These are phyloP conservation scores for Quercus lobata DNA, from an alignment of 331 rosid species.

Conservation along the genomic window DNA sequence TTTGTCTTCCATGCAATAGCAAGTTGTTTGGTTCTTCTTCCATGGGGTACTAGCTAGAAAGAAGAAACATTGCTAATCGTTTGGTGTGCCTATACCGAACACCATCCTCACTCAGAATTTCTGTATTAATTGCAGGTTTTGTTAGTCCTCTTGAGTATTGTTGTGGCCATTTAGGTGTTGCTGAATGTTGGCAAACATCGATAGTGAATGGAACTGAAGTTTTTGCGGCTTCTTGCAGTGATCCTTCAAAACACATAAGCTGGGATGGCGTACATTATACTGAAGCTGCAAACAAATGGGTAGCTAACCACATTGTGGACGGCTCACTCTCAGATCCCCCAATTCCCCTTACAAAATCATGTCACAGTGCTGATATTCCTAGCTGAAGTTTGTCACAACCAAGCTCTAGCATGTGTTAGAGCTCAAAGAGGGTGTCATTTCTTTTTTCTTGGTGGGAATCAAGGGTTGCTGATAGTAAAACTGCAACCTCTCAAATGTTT, in stretches of 20 bases:
- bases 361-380: not conserved
- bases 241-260: not conserved
- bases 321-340: not conserved
- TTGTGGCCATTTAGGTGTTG: not conserved
- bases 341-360: not conserved
- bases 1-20: not conserved
- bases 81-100: not conserved
- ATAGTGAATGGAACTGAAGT: not conserved
- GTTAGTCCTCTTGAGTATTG: not conserved
- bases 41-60: not conserved
- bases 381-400: not conserved
- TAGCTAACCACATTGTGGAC: not conserved
- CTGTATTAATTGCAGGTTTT: not conserved
- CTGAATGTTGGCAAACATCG: not conserved
- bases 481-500: too few species aligned
- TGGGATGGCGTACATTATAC: not conserved
- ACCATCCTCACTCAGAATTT: not conserved
- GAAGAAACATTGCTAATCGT: not conserved
- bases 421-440: not conserved
- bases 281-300: not conserved
- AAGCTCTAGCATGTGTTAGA: not conserved
- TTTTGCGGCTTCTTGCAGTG: not conserved
- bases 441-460: not conserved
- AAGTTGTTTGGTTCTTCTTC: not conserved
- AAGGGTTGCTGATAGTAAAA: not conserved